Percentiles rank a stretch among this genome's conserved stretches.
Evolutionary conservation across 306 rosid genomes (phyloP).

Genomic region (Cucumis melo): DNA sequence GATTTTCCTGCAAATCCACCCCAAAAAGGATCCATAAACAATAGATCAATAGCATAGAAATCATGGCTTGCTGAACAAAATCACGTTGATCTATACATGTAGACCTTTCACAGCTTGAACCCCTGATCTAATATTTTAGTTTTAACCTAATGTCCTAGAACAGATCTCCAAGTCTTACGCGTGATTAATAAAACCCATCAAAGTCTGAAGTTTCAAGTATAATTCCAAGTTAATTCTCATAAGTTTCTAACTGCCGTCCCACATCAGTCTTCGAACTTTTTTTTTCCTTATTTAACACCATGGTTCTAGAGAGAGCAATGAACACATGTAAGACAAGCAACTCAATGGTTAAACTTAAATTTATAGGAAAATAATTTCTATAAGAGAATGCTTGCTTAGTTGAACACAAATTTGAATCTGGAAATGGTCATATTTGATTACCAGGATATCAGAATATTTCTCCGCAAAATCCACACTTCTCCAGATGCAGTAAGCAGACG

Average conservation of each 20-base stretch:
- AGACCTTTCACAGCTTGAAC: neutral
- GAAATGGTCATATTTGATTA: neutral
- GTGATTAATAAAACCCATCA: neutral
- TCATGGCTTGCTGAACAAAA: neutral
- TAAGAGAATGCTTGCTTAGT: neutral
- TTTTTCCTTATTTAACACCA: neutral
- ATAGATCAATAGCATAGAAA: neutral
- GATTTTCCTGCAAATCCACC: constrained; percentile 48
- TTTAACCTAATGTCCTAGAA: neutral
- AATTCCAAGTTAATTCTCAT: neutral
- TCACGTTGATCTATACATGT: neutral
- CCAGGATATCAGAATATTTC: neutral
- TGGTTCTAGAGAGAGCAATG: neutral
- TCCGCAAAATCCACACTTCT: neutral
- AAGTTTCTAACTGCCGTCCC: neutral
- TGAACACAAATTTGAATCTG: neutral
- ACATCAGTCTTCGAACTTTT: neutral
- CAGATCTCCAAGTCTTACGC: neutral
- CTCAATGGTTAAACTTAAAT: neutral
- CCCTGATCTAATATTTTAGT: neutral
- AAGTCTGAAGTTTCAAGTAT: neutral
- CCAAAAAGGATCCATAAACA: constrained; percentile 5
- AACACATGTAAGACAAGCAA: neutral
- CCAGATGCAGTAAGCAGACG: neutral
- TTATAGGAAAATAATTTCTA: neutral